Evolutionary conservation across 805 yeast genomes (phyloP), one percentile per base, ranked within the genome.

Genomic region (Ogataea paraovalis): DNA sequence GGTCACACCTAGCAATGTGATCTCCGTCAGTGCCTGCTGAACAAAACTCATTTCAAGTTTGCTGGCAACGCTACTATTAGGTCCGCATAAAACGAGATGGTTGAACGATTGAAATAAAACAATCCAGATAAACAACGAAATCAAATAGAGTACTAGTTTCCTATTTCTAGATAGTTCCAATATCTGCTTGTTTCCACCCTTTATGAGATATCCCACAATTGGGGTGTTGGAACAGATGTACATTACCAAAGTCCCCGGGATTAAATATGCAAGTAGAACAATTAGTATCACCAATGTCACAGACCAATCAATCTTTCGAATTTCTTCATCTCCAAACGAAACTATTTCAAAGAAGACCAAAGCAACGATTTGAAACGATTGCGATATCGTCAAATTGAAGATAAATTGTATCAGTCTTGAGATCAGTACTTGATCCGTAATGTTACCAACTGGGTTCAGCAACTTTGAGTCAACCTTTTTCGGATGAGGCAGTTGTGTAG

Each of bases 1-100:
- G n/a, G 77, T 66, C 27, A 78, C 72, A 0, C 83, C 83, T 23
- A 74, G 64, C 39, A 78, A 58, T 3, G 75, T 68, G 27, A 78
- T 55, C 53, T 76, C 75, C 51, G 70, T 73, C 39, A 78, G 65
- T 45, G 76, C 73, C 18, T 63, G 60, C 18, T 55, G 33, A 30
- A 39, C 21, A 13, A 44, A 44, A 20, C 38, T 23, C 9, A 16
- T 22, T 8, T 20, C 19, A 4, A 7, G 9, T 10, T 19, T n/a
- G 16, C 16, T 4, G 28, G 28, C 7, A 23, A 14, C 9, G 5
- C 16, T n/a, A 4, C 14, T 18, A 23, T 16, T n/a, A 8, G 28
- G 10, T 25, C 25, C 39, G 12, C 23, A 14, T 18, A 30, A 13
- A 10, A 43, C 14, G 4, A 43, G 3, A 6, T 27, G 6, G 22